Evolutionary conservation across 208 protist species (phyloP), one percentile per base, ranked within the genome.

Genomic region (Leishmania lainsoni): DNA sequence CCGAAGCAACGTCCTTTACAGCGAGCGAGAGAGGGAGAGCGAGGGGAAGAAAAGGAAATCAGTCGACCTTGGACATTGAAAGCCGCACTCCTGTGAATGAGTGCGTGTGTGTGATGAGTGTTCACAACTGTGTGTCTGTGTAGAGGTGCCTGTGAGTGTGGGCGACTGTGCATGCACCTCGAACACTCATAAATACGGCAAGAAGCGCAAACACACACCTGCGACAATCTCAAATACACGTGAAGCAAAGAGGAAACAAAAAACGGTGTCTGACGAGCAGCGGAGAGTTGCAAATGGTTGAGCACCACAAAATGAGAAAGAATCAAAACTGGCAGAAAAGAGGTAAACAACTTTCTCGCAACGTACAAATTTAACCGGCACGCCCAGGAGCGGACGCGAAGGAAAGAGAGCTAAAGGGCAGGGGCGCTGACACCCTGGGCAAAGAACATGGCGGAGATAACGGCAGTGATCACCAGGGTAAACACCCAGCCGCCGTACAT

Each of bases 401-500:
- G 42, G 20, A 72, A 2, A 73, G 22, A 12, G 71, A 32, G 29
- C 75, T 78, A 78, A 58, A 78, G 49, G 52, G 75, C 61, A 42
- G 91, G 91, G 22, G 91, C 80, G 70, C 89, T 89, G 65, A 87
- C 82, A 32, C 91, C 91, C 76, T 94, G 91, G 10, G 91, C 76
- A 74, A 91, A 94, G 73, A 94, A 86, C 9, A 79, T 78, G 35
- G 89, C 91, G 29, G 91, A 94, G 42, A 89, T 58, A 26, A 90
- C 14, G 20, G 80, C 91, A 3, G 88, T 92, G 45, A 89, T 75
- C 32, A 88, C 70, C 35, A 94, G 83, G 1, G 91, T 94, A 72
- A 84, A 79, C 20, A 94, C 81, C 91, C 91, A 94, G 6, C 91
- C 91, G 61, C 78, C 75, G 79, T 92, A 92, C 81, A 94, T 85